Conservation (phyloP, 108 stramenopile species). For the Cyclotella atomus region DNA sequence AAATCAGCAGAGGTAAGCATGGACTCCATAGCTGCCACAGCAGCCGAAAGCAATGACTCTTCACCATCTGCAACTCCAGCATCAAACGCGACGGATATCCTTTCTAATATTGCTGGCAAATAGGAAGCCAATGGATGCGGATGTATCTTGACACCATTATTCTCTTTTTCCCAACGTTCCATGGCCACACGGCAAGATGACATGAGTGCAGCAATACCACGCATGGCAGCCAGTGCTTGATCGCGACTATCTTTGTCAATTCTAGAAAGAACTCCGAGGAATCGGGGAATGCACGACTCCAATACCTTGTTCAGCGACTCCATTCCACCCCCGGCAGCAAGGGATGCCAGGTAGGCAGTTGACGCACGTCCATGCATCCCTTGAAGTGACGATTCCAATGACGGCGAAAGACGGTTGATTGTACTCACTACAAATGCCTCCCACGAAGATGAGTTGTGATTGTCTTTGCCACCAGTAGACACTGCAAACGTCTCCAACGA, state of each 20-base stretch:
- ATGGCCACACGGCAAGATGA: constrained; percentile 68
- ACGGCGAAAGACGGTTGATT: constrained; percentile 39
- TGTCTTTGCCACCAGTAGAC: background rate
- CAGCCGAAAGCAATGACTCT: constrained; percentile 35
- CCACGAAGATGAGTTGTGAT: constrained; percentile 49
- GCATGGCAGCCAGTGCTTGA: constrained; percentile 53
- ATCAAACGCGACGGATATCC: constrained; percentile 35
- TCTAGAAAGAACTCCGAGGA: constrained; percentile 28
- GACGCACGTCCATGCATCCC: constrained; percentile 58
- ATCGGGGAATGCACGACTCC: constrained; percentile 54
- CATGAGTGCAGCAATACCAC: constrained; percentile 75
- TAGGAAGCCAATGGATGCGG: constrained; percentile 75
- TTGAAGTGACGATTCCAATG: constrained; percentile 59
- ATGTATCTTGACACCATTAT: constrained; percentile 59
- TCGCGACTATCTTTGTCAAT: constrained; percentile 12
- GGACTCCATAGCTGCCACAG: constrained; percentile 59
- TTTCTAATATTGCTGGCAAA: constrained; percentile 30
- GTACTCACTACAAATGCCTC: constrained; percentile 62
- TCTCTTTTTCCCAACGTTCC: constrained; percentile 34
- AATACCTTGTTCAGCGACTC: constrained; percentile 64
- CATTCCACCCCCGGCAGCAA: constrained; percentile 69
- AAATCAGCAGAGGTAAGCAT: constrained; percentile 47
- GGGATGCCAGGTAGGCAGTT: constrained; percentile 79
- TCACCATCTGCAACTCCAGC: constrained; percentile 4
- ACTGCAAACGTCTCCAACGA: constrained; percentile 39